Evolutionary conservation across 1,284 basidiomycete species (phyloP).

Genomic region (Trichosporon ovoides): DNA sequence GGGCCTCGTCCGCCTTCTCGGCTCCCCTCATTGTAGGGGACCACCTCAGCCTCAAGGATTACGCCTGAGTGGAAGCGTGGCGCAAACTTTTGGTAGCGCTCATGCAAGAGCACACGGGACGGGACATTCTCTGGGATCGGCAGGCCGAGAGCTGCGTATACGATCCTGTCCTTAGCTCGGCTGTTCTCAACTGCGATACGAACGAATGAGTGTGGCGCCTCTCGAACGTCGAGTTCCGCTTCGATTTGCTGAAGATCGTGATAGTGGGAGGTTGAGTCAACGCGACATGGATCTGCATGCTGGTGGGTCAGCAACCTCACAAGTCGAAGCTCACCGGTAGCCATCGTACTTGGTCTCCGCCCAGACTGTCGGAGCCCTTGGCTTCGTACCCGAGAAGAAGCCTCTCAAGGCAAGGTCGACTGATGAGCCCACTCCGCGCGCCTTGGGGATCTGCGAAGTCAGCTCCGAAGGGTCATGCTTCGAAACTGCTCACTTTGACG

Average conservation of each 20-base stretch:
- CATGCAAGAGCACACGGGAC: neutral
- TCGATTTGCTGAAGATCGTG: constrained; percentile 77
- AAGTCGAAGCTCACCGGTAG: constrained; percentile 55
- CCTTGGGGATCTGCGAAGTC: constrained; percentile 65
- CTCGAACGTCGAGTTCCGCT: constrained; percentile 69
- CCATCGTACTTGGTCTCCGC: constrained; percentile 89
- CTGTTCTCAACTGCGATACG: constrained; percentile 27
- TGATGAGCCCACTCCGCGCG: constrained; percentile 60
- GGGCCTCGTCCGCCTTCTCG: constrained; percentile 37
- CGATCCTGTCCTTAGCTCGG: constrained; percentile 51
- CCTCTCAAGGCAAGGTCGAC: constrained; percentile 54
- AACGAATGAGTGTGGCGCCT: constrained; percentile 63
- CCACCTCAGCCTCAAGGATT: constrained; percentile 82
- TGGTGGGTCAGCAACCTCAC: constrained; percentile 17
- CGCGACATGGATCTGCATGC: constrained; percentile 73
- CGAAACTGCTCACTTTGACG: constrained; percentile 54
- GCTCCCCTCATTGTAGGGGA: constrained; percentile 61
- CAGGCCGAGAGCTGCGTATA: constrained; percentile 60
- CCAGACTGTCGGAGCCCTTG: constrained; percentile 54
- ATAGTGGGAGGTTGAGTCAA: constrained; percentile 54
- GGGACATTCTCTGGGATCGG: constrained; percentile 24
- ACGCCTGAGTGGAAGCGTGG: constrained; percentile 42
- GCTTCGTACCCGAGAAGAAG: constrained; percentile 36
- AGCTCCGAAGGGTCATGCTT: neutral
- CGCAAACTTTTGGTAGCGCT: neutral